Evolutionary conservation across 2,329 filamentous ascomycete genomes (phyloP).

Genomic region (Aplosporella prunicola): DNA sequence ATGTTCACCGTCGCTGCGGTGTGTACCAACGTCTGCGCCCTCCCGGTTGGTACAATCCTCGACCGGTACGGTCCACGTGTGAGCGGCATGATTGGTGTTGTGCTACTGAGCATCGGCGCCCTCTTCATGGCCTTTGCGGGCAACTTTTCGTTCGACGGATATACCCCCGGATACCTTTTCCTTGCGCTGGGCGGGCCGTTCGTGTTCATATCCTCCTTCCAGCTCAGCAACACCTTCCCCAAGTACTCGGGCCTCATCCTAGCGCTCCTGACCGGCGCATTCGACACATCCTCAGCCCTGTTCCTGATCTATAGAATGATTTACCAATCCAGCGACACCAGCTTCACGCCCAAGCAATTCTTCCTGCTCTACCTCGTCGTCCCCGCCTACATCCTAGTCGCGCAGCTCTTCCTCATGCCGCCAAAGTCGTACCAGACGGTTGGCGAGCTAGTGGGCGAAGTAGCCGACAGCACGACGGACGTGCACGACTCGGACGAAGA

Average conservation of each 20-base stretch:
- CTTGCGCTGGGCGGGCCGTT: slow-evolving; percentile 42
- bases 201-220: slow-evolving; percentile 43
- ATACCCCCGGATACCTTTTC: slow-evolving; percentile 42
- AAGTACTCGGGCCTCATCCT: slow-evolving; percentile 40
- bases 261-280: slow-evolving; percentile 42
- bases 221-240: slow-evolving; percentile 43
- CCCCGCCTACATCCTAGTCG: slow-evolving; percentile 33
- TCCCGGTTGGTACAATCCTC: slow-evolving; percentile 76
- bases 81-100: slow-evolving; percentile 60
- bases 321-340: slow-evolving; percentile 34
- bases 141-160: slow-evolving; percentile 59
- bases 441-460: slow-evolving; percentile 69
- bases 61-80: slow-evolving; percentile 73
- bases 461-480: slow-evolving; percentile 34
- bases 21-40: slow-evolving; percentile 74
- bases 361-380: slow-evolving; percentile 42
- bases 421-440: slow-evolving; percentile 45
- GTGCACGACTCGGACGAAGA: slow-evolving; percentile 48
- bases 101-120: slow-evolving; percentile 61
- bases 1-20: slow-evolving; percentile 92
- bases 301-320: slow-evolving; percentile 40
- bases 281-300: slow-evolving; percentile 41
- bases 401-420: slow-evolving; percentile 41
- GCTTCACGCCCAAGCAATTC: slow-evolving; percentile 39
- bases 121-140: slow-evolving; percentile 61